Percentiles rank a stretch among this genome's conserved stretches.
phyloP scores from a whole-genome alignment of 176 grass and related monocot genomes.

The Microstegium vimineum region DNA sequence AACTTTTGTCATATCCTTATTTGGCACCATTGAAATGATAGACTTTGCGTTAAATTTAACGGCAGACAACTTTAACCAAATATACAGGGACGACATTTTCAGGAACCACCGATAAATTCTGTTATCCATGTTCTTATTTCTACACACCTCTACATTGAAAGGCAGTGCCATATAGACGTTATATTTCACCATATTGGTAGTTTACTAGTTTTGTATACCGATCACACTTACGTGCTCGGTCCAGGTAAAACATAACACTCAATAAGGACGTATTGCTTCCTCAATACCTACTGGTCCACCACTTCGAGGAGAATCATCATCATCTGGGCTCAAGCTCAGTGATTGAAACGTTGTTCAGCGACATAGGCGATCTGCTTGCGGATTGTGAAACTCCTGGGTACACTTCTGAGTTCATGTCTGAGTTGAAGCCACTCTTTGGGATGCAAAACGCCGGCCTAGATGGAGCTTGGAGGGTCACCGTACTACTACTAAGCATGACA shows the following conservation, averaged over 20 bases:
- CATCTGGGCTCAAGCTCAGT: constrained; percentile 60
- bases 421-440: constrained; percentile 27
- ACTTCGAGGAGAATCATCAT: constrained; percentile 25
- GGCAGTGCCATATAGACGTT: background rate
- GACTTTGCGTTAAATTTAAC: too few species aligned
- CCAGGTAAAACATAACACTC: background rate
- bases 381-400: background rate
- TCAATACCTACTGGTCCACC: background rate
- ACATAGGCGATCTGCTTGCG: constrained; percentile 19
- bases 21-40: too few species aligned
- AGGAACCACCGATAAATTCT: background rate
- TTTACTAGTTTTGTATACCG: background rate
- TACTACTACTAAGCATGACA: constrained; percentile 61
- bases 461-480: constrained; percentile 48
- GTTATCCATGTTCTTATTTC: background rate
- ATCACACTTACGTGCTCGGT: background rate
- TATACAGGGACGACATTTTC: background rate
- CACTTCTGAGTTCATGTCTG: background rate
- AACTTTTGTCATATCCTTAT: background rate
- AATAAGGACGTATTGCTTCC: background rate
- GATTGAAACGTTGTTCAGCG: constrained; percentile 53
- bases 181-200: too few species aligned
- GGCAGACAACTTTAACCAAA: background rate
- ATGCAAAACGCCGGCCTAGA: constrained; percentile 49
- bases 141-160: background rate